Evolutionary conservation across 495 filamentous ascomycete genomes (phyloP), one percentile per base, ranked within the genome.

Genomic region (Hypoxylon cercidicola): DNA sequence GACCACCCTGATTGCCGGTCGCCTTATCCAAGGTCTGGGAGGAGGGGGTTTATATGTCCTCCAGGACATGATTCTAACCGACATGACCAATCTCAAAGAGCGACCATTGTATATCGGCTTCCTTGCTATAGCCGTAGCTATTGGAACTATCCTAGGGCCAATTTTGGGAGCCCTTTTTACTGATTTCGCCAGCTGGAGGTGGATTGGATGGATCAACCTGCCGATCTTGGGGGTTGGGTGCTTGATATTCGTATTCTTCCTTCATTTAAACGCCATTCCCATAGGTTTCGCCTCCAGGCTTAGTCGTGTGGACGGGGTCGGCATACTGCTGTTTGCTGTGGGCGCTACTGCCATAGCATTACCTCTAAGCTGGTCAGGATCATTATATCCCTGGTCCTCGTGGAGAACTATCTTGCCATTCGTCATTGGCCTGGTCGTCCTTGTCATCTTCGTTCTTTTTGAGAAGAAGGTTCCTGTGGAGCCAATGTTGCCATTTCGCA

Each of bases 21-120:
- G 90, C 72, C 83, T 86, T 0, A 75, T 93, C 37, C 90, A 93
- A 72, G 90, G 90, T 55, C 74, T 85, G 16, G 90, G 88, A 16
- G 89, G 87, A 49, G 90, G 90, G 62, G 90, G 90, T 0, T 79
- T 92, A 30, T 78, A 92, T 11, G 82, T 87, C 16, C 72, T 93
- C 56, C 85, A 85, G n/a, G 89, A 91, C 66, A 89, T 93, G 62
- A 81, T 80, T 55, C 88, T 93, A 30, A 83, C 84, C 4, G 91
- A 95, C 37, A 58, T 73, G 30, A 65, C 62, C 1, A 62, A 53
- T 6, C 46, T 69, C 7, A 55, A 77, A 60, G 71, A 79, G 48
- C 64, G 77, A 6, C 61, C 75, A 1, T 25, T 73, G 0, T 77
- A 72, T 25, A 41, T 79, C 10, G 75, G 68, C 13, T 15, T 78